Percentiles rank a stretch among this genome's conserved stretches.
These are phyloP conservation scores for Gamsiella multidivaricata DNA, from an alignment of 192 early-diverging fungal genomes.

Conservation along the genomic window DNA sequence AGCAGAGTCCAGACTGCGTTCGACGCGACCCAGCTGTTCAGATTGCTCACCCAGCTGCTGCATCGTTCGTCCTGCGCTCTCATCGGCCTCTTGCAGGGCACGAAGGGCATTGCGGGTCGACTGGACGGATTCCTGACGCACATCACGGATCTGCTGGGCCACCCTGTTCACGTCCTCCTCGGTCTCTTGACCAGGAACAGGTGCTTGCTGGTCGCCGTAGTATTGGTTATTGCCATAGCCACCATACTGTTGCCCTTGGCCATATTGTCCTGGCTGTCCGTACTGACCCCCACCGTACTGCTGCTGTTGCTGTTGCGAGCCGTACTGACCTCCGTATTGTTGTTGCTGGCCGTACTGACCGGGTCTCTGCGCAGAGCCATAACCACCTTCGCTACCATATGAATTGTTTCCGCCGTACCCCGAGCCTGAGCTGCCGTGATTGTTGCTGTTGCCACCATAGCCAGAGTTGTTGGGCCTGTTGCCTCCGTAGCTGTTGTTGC, in stretches of 20 bases:
- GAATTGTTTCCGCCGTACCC: constrained; percentile 4
- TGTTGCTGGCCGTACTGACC: constrained; percentile 35
- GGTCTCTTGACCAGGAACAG: constrained; percentile 61
- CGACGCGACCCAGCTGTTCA: constrained; percentile 60
- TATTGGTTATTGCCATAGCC: constrained; percentile 19
- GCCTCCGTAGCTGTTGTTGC: constrained; percentile 16
- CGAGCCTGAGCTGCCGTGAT: constrained; percentile 1
- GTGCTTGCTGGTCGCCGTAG: constrained; percentile 40
- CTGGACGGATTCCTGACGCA: constrained; percentile 73
- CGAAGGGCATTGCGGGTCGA: constrained; percentile 74
- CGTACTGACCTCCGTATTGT: constrained; percentile 23
- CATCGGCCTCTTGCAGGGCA: constrained; percentile 70
- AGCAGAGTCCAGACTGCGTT: constrained; percentile 74
- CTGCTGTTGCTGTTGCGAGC: constrained; percentile 20
- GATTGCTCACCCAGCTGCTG: constrained; percentile 74
- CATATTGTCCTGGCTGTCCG: constrained; percentile 19
- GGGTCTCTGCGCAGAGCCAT: constrained; percentile 10
- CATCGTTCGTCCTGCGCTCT: constrained; percentile 69
- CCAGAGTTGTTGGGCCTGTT: constrained; percentile 9
- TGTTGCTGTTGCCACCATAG: constrained; percentile 29
- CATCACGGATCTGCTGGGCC: constrained; percentile 68
- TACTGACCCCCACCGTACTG: constrained; percentile 8
- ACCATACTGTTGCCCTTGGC: constrained; percentile 31
- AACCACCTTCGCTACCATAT: constrained; percentile 1
- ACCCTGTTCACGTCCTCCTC: constrained; percentile 73